Conservation (phyloP, 2,329 filamentous ascomycete species). For the Aulographum hederae region DNA sequence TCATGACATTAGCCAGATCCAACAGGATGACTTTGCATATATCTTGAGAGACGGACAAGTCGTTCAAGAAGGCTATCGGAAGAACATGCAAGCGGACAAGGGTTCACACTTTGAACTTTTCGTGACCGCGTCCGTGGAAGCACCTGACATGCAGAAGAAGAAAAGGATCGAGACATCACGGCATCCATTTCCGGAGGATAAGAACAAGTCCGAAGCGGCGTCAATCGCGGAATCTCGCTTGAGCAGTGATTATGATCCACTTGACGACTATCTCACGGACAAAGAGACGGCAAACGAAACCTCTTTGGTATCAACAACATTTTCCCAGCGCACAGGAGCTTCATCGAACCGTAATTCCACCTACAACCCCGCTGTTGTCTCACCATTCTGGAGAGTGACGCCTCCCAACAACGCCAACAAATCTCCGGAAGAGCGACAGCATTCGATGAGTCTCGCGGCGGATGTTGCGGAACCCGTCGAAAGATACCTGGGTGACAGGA, state of each 20-base stretch:
- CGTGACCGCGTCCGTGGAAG: not conserved
- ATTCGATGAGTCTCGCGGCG: too few relatives aligned
- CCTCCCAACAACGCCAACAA: conserved; percentile 2
- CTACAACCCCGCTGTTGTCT: conserved; percentile 2
- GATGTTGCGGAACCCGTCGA: too few relatives aligned
- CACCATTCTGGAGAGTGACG: conserved; percentile 3
- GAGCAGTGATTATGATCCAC: too few relatives aligned
- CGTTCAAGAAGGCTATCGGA: conserved; percentile 48
- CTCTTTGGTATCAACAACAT: too few relatives aligned
- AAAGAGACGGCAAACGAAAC: too few relatives aligned
- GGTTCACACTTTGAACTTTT: conserved; percentile 27
- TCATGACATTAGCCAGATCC: conserved; percentile 67
- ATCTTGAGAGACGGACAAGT: conserved; percentile 54
- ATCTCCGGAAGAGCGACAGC: too few relatives aligned
- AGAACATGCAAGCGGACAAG: conserved; percentile 29
- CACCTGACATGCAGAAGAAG: not conserved
- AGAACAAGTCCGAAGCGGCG: too few relatives aligned
- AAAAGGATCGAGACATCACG: conserved; percentile 1
- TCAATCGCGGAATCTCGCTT: too few relatives aligned
- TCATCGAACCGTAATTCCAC: conserved; percentile 5
- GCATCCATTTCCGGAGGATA: not conserved
- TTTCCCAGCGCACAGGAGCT: too few relatives aligned
- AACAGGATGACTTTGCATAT: conserved; percentile 56
- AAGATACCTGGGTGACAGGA: too few relatives aligned
- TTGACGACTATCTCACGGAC: not conserved